These are phyloP conservation scores for Fomes fomentarius DNA, from an alignment of 1,284 basidiomycete species.

Conservation along the genomic window DNA sequence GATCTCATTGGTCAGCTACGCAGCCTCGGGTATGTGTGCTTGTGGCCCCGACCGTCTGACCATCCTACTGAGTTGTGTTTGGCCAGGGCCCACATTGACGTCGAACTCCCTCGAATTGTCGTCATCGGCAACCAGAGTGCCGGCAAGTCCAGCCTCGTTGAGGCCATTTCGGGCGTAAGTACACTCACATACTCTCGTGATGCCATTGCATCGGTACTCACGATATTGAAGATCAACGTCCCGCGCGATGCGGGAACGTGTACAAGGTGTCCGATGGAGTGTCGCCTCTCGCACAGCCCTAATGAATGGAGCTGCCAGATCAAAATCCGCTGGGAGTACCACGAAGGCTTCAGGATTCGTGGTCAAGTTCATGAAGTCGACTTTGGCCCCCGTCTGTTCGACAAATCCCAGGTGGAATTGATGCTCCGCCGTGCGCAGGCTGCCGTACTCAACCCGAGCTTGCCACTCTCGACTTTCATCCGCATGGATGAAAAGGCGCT, in stretches of 20 bases:
- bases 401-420: constrained; percentile 41
- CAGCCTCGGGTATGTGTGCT: constrained; percentile 17
- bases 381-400: constrained; percentile 40
- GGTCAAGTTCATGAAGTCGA: background rate
- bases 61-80: constrained; percentile 39
- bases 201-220: constrained; percentile 43
- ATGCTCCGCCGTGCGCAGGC: constrained; percentile 47
- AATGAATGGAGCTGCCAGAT: background rate
- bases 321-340: background rate
- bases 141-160: constrained; percentile 47
- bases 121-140: constrained; percentile 40
- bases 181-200: background rate
- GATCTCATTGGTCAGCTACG: constrained; percentile 8
- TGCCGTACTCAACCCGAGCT: constrained; percentile 43
- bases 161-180: constrained; percentile 51
- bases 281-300: constrained; percentile 21
- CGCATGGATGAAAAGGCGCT: constrained; percentile 27
- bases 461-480: constrained; percentile 29
- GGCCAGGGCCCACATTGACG: constrained; percentile 26
- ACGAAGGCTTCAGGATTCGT: constrained; percentile 24
- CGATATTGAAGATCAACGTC: constrained; percentile 20
- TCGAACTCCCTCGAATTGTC: constrained; percentile 33
- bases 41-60: background rate
- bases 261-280: constrained; percentile 33
- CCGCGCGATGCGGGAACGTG: constrained; percentile 27